These are phyloP conservation scores for Rhododendron vialii DNA, from an alignment of 148 eudicot species.

Conservation along the genomic window DNA sequence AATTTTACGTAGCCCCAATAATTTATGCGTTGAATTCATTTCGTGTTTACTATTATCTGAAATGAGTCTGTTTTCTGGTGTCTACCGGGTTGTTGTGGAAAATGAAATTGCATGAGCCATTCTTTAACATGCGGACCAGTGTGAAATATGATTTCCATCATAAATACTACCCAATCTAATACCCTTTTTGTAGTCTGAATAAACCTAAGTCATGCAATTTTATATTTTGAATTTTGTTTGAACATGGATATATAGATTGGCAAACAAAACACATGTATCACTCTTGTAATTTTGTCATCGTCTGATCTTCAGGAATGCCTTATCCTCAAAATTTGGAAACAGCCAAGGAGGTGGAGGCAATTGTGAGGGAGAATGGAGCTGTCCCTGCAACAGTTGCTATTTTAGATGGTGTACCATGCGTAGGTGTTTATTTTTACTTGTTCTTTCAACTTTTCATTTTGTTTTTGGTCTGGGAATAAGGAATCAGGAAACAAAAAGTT, in stretches of 20 bases:
- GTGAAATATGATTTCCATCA: background rate
- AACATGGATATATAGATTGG: background rate
- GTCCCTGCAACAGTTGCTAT: conserved; percentile 93
- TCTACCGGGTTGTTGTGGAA: background rate
- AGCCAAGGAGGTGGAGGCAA: conserved; percentile 82
- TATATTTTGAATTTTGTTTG: background rate
- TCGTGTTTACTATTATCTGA: background rate
- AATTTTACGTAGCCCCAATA: background rate
- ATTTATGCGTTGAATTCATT: background rate
- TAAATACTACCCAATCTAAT: background rate
- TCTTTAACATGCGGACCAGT: background rate
- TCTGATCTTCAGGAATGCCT: conserved; percentile 69
- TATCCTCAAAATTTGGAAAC: conserved; percentile 90
- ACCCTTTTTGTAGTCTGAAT: background rate
- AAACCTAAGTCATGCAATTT: background rate
- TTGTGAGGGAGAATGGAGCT: conserved; percentile 82
- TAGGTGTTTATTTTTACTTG: conserved; percentile 48
- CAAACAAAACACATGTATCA: background rate
- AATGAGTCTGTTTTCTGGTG: background rate
- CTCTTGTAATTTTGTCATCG: background rate
- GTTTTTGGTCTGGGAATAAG: background rate
- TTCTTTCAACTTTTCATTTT: conserved; percentile 5
- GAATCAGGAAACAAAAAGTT: background rate
- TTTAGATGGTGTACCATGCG: conserved; percentile 79
- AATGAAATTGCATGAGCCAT: background rate